phyloP scores from a whole-genome alignment of 169 alveolate species.

The Plasmodium vivax region DNA sequence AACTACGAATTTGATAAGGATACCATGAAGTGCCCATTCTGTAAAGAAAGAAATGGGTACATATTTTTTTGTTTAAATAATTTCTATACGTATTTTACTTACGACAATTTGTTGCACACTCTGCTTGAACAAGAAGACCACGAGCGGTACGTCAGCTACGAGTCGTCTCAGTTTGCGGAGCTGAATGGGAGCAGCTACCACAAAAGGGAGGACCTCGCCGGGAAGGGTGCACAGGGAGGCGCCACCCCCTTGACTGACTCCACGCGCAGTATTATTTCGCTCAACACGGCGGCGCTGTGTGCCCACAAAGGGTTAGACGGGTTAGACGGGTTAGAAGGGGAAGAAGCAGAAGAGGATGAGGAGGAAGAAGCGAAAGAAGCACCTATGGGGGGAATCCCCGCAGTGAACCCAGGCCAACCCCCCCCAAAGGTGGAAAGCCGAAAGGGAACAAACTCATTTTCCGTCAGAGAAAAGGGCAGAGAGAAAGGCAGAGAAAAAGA shows the following conservation, averaged over 20 bases:
- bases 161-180: not conserved
- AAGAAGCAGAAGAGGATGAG: too few relatives aligned
- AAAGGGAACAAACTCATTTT: not conserved
- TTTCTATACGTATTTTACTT: slow-evolving; percentile 73
- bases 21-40: slow-evolving; percentile 69
- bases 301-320: not conserved
- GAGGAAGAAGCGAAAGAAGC: not conserved
- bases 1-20: slow-evolving; percentile 43
- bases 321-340: too few relatives aligned
- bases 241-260: not conserved
- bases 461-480: not conserved
- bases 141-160: not conserved
- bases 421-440: not conserved
- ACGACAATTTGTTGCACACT: slow-evolving; percentile 51
- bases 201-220: not conserved
- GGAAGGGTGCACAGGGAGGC: not conserved
- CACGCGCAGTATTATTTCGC: not conserved
- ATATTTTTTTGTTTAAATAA: slow-evolving; percentile 71
- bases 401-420: not conserved
- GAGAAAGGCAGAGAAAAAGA: too few relatives aligned
- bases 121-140: slow-evolving; percentile 23
- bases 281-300: not conserved
- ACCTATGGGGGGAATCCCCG: not conserved
- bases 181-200: not conserved
- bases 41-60: slow-evolving; percentile 74